Evolutionary conservation across 2,329 filamentous ascomycete species (phyloP).

Genomic region (Trichoderma atroviride): DNA sequence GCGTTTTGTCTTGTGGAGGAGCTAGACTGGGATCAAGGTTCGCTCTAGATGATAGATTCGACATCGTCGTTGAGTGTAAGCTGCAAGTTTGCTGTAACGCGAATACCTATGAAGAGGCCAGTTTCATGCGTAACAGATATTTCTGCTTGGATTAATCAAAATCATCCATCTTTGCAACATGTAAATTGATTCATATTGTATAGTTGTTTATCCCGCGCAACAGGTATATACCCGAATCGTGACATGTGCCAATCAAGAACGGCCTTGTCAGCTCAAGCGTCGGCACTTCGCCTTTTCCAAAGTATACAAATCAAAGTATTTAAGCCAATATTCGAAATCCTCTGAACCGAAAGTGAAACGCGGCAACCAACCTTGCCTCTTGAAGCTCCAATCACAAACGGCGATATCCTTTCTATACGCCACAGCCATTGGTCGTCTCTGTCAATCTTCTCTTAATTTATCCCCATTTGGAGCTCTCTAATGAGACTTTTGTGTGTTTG

Average conservation of each 20-base stretch:
- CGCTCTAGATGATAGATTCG: neutral
- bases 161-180: neutral
- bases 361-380: neutral
- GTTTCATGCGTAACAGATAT: neutral
- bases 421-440: constrained; percentile 2
- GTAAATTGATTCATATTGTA: neutral
- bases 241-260: neutral
- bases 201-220: neutral
- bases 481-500: neutral
- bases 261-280: neutral
- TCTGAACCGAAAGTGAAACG: neutral
- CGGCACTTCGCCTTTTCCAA: neutral
- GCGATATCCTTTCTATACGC: neutral
- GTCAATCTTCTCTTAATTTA: neutral
- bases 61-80: neutral
- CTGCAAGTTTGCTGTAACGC: neutral
- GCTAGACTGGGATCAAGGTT: constrained; percentile 1
- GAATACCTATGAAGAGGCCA: neutral
- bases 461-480: neutral
- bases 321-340: neutral
- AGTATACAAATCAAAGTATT: neutral
- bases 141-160: neutral
- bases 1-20: neutral
- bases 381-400: neutral
- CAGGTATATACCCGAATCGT: constrained; percentile 3